These are phyloP conservation scores for Metarhizium anisopliae DNA, from an alignment of 2,329 filamentous ascomycete genomes.

Conservation along the genomic window DNA sequence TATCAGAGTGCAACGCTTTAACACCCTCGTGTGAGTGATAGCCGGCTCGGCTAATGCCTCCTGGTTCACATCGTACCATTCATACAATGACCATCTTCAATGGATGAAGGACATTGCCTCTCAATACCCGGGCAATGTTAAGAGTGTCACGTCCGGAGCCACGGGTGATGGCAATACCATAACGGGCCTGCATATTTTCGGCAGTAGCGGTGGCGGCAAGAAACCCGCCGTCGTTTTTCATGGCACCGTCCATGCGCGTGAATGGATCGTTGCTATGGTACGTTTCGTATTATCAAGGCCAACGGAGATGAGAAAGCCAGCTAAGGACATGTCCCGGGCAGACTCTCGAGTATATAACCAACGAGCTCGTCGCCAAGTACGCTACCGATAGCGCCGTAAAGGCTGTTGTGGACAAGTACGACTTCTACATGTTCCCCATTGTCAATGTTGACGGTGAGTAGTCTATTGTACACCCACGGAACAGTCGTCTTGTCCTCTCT, in stretches of 20 bases:
- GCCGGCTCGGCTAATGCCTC: conserved; percentile 18
- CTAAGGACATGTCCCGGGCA: conserved; percentile 7
- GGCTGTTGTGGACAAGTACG: conserved; percentile 48
- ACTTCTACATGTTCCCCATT: conserved; percentile 56
- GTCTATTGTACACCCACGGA: neutral
- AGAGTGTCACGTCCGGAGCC: conserved; percentile 39
- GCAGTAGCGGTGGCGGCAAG: conserved; percentile 29
- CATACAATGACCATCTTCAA: conserved; percentile 38
- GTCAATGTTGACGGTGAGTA: conserved; percentile 50
- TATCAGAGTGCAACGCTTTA: neutral
- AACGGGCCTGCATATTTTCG: conserved; percentile 51
- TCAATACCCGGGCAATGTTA: conserved; percentile 32
- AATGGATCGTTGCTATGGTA: conserved; percentile 51
- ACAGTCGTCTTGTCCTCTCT: neutral
- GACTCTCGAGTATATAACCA: conserved; percentile 43
- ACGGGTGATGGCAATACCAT: conserved; percentile 45
- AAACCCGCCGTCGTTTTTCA: conserved; percentile 48
- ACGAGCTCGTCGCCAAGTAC: conserved; percentile 39
- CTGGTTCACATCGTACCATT: conserved; percentile 47
- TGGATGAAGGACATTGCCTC: conserved; percentile 37
- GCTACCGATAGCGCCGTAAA: conserved; percentile 26
- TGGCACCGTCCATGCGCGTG: conserved; percentile 49
- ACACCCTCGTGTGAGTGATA: neutral
- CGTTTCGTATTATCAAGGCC: neutral
- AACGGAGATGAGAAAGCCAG: rapidly evolving